Base-by-base conservation (phyloP, 169 alveolate species). In the Plasmodium yoelii region DNA sequence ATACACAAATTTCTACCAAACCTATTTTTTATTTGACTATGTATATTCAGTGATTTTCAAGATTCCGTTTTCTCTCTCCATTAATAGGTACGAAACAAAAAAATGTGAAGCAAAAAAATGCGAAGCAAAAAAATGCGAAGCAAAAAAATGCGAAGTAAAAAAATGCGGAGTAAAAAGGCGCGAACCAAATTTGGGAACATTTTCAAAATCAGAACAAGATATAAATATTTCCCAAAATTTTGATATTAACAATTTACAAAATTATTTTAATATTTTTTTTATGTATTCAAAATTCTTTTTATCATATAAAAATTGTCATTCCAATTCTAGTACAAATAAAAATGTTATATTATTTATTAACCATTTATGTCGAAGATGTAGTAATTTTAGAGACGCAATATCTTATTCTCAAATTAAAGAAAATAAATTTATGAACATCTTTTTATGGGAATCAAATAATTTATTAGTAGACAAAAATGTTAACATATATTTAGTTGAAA, bases 1-100 rank as follows among this genome's bases (percentile, higher is more conserved):
- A 47, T 67, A 19, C 34, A 67, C 26, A 13, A 80, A 80, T 47
- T 80, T 80, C 28, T 80, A 65, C 24, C 90, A 80, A 19, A 53
- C 72, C 0, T 47, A 80, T 18, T 65, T 67, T n/a, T 28, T 61
- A 8, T 34, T 80, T 46, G 77, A 80, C 39, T 80, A 42, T 24
- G 12, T 80, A n/a, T 80, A 34, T 44, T 67, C 64, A 10, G 56
- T 80, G 13, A 1, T 53, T 18, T 80, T 80, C 22, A 80, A 80
- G 10, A 1, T 34, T 0, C 65, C 84, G 3, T 67, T 67, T 28
- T 39, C 63, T 26, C 39, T 80, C 13, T 1, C 44, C 59, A 55
- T 80, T 49, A 22, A 80, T 39, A 55, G 71, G 0, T 67, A 67
- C 5, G 42, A 18, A 1, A 42, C 19, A 9, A 26, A 28, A 6